Base-by-base conservation (phyloP, 2,329 filamentous ascomycete species). In the Pestalotiopsis sp. region DNA sequence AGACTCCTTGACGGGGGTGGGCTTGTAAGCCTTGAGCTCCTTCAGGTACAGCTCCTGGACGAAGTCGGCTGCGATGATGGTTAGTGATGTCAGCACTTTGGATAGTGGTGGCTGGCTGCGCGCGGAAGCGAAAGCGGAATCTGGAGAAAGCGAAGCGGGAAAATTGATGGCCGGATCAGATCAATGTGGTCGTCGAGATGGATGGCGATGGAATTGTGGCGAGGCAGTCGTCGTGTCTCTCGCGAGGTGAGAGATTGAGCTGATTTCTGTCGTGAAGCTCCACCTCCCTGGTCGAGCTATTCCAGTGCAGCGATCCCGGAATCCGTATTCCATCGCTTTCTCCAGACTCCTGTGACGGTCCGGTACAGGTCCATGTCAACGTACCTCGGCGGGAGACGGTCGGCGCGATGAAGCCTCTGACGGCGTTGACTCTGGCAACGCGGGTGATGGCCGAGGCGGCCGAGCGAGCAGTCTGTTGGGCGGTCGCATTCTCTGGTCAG, bases 1-100 rank as follows among this genome's bases (percentile, higher is more conserved):
- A 77, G 90, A 89, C 72, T 94, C 88, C 88, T 98, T 97, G 85
- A 95, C 81, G 74, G 90, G 86, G 68, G 93, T 86, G 72, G 91
- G 86, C 90, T 98, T 98, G 92, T 97, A 98, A 84, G 90, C 90
- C 86, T 95, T 96, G 80, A 99, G 91, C 85, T 98, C 95, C 83
- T 92, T 92, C 76, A 99, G 91, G 88, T 99, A 99, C 80, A 99
- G 90, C 81, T 98, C 95, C 85, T 98, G 96, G 77, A 99, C 93
- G 78, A 97, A 90, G 83, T 99, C 96, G 90, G 93, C 96, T 98
- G 80, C 73, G 65, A 31, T 58, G 20, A 17, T 38, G 38, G 59
- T 61, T 61, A 61, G 59, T 39, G 17, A 52, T 52, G 45, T 52
- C 45, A 52, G 45, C 17, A n/a, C 6, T 66, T 64, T 57, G 64